Percentiles rank a stretch among this genome's conserved stretches.
phyloP scores from a whole-genome alignment of 345 rosid genomes.

The Citrus trifoliata region DNA sequence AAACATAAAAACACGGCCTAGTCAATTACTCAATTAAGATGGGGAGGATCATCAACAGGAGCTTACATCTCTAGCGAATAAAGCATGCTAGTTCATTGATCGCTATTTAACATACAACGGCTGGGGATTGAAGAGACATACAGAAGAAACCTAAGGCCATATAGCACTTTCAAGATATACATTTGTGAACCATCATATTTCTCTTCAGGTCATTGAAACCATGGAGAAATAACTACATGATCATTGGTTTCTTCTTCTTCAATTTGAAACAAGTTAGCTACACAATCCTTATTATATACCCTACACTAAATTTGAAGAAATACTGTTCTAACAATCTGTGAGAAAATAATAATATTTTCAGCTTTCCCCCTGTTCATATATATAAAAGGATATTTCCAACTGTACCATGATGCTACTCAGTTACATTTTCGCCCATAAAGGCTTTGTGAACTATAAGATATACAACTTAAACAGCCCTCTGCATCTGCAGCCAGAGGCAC shows the following conservation, averaged over 20 bases:
- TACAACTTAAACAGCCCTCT: neutral
- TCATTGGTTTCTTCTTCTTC: neutral
- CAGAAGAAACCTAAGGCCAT: neutral
- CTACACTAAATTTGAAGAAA: neutral
- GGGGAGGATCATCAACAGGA: neutral
- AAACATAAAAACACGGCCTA: neutral
- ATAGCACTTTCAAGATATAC: neutral
- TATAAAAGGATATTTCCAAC: neutral
- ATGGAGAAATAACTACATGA: neutral
- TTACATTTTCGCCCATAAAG: neutral
- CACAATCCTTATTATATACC: neutral
- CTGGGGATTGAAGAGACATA: neutral
- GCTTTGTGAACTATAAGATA: neutral
- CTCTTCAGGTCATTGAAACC: neutral
- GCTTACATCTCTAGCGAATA: neutral
- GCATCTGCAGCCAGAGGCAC: neutral
- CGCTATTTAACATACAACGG: neutral
- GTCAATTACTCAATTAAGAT: neutral
- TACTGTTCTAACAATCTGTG: neutral
- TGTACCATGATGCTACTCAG: neutral
- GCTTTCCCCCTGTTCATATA: neutral
- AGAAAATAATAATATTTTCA: neutral
- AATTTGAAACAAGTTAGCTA: slow-evolving; percentile 1
- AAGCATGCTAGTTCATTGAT: neutral
- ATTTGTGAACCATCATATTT: neutral